Evolutionary conservation across 768 basidiomycete genomes (phyloP).

Genomic region (Trametes gibbosa): DNA sequence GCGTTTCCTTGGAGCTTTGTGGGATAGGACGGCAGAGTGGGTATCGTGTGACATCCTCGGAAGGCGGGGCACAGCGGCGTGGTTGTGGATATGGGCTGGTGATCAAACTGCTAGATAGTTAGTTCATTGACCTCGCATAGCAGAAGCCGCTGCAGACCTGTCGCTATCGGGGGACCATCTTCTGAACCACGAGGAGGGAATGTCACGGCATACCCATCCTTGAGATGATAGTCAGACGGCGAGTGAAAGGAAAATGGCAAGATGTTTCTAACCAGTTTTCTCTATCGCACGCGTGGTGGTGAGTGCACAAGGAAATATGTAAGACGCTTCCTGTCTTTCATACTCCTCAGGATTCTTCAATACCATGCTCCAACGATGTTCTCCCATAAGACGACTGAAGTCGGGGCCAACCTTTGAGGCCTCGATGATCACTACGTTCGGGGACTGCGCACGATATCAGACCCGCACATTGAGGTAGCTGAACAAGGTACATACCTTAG

Average conservation of each 20-base stretch:
- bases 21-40: constrained; percentile 45
- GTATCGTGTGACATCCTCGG: constrained; percentile 37
- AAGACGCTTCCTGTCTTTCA: constrained; percentile 28
- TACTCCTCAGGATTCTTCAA: constrained; percentile 31
- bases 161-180: constrained; percentile 10
- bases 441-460: constrained; percentile 32
- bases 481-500: constrained; percentile 32
- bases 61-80: constrained; percentile 37
- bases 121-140: neutral
- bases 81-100: constrained; percentile 42
- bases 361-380: constrained; percentile 43
- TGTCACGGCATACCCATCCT: constrained; percentile 47
- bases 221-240: neutral
- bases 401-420: constrained; percentile 31
- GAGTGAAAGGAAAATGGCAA: no score
- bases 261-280: constrained; percentile 37
- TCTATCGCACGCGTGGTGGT: constrained; percentile 38
- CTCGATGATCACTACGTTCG: constrained; percentile 45
- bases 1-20: neutral
- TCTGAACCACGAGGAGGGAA: constrained; percentile 42
- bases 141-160: neutral
- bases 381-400: constrained; percentile 39
- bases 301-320: constrained; percentile 40
- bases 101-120: constrained; percentile 21
- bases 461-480: neutral